These are phyloP conservation scores for Cunninghamia lanceolata DNA, from an alignment of 75 land plant species.

Conservation along the genomic window DNA sequence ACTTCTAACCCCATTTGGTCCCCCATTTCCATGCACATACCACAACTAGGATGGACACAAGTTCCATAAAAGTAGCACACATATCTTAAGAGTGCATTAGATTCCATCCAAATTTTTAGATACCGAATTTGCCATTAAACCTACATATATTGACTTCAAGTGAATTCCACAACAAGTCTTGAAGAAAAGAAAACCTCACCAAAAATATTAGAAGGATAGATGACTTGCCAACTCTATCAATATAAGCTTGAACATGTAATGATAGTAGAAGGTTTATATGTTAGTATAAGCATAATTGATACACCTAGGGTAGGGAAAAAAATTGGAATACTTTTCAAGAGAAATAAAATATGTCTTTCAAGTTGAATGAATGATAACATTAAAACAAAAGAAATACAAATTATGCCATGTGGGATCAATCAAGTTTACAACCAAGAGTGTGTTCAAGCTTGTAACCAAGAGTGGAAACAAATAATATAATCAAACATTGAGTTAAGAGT, in stretches of 20 bases:
- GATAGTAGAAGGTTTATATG: conserved; percentile 21
- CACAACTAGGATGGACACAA: neutral
- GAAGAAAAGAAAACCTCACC: conserved; percentile 24
- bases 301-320: neutral
- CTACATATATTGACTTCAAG: neutral
- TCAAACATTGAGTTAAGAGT: no score
- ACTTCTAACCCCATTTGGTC: no score
- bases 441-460: no score
- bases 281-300: neutral
- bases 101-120: neutral
- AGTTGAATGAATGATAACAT: neutral
- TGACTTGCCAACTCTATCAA: conserved; percentile 53
- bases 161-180: neutral
- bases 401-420: no score
- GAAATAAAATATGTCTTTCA: neutral
- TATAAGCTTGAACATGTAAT: conserved; percentile 53
- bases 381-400: neutral
- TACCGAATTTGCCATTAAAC: neutral
- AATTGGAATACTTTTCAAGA: neutral
- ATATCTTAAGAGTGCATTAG: neutral
- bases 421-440: no score
- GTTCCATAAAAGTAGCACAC: neutral
- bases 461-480: no score
- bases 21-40: no score
- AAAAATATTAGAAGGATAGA: conserved; percentile 50